Percentiles rank a stretch among this genome's conserved stretches.
Conservation (phyloP, 139 green algal genomes). For the Haematococcus lacustris region DNA sequence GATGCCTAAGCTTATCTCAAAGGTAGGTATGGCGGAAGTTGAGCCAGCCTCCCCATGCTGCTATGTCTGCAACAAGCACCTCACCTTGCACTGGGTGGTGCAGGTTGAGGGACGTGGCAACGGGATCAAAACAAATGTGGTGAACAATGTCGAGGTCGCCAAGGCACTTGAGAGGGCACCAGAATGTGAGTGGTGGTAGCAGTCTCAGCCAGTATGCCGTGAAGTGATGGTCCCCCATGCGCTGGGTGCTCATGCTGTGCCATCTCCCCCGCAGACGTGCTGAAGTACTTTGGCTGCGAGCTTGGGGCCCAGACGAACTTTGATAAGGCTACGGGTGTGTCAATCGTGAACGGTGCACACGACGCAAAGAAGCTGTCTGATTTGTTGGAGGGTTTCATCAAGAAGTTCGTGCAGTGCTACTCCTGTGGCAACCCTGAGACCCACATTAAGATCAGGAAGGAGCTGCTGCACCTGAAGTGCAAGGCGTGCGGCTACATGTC, state of each 20-base stretch:
- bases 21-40: constrained; percentile 39
- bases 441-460: constrained; percentile 80
- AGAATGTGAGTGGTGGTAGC: constrained; percentile 60
- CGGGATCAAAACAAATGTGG: constrained; percentile 98
- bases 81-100: too few species aligned
- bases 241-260: background rate
- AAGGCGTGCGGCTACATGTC: constrained; percentile 77
- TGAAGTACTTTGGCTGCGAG: constrained; percentile 96
- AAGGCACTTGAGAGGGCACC: constrained; percentile 91
- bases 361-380: constrained; percentile 65
- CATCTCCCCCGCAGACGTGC: constrained; percentile 58
- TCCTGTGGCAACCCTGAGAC: constrained; percentile 97
- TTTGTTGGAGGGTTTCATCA: constrained; percentile 95
- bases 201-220: background rate
- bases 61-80: background rate
- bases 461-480: constrained; percentile 77
- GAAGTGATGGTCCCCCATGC: too few species aligned
- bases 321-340: constrained; percentile 81
- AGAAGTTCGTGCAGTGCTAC: constrained; percentile 97
- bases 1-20: constrained; percentile 90
- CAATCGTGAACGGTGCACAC: constrained; percentile 90
- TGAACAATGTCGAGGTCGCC: constrained; percentile 98
- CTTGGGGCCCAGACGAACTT: constrained; percentile 95
- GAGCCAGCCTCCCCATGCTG: background rate
- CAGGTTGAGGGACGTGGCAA: constrained; percentile 97